Base-by-base conservation (phyloP, 306 rosid species). In the Carpinus fangiana region DNA sequence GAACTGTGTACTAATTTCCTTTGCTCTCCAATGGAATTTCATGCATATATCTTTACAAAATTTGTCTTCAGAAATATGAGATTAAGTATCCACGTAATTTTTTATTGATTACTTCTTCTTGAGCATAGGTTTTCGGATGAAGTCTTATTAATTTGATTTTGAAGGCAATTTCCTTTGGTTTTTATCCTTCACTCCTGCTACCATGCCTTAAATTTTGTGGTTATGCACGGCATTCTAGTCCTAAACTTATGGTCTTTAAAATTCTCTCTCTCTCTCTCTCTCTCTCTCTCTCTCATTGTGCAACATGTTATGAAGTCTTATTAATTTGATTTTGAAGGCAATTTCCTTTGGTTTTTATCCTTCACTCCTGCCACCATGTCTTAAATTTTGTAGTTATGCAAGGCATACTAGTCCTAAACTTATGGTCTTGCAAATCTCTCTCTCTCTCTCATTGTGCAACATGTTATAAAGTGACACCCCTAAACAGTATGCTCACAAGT, bases 121-220 rank as follows among this genome's bases (percentile, higher is more conserved):
- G 26, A 41, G 28, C 20, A 52, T 71, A 56, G 53, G 76, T 71
- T 62, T 78, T 69, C 48, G 55, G 46, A 38, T 74, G 51, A 73
- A 47, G 67, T 61, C 56, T 61, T 20, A 14, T 76, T 61, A 70
- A 10, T 67, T 59, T 54, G 76, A 69, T 76, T 43, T 80, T 53
- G 79, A 65, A 81, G 83, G 83, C 80, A 70, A 70, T 50, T 77
- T 77, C 71, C 71, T 80, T 78, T 48, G 28, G 48, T 72, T 36
- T 81, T 68, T 34, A 18, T 76, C 18, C 16, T 50, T 70, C 67
- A 76, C 72, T 67, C 31, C 60, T 73, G 38, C 54, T 31, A 28
- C 47, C 61, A 41, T 41, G 45, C 45, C 45, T 41, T 41, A 41
- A 41, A 41, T 7, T 55, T 48, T 78, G 31, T 72, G 75, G 73